phyloP scores from a whole-genome alignment of 805 yeast species.

The Ogataea saltuana region DNA sequence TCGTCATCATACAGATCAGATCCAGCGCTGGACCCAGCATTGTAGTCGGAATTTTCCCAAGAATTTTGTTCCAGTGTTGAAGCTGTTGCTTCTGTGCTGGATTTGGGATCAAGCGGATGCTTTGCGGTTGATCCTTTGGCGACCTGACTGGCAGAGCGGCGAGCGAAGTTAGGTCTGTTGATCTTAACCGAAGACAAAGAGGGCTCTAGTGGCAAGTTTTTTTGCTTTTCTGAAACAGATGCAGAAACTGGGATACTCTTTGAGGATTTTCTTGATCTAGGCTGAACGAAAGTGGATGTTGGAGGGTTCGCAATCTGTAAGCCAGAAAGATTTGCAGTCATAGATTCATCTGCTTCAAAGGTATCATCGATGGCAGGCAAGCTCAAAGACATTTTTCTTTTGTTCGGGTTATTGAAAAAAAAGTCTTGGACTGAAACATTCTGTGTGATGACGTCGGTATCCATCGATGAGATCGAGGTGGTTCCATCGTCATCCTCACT shows the following conservation, averaged over 20 bases:
- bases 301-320: slow-evolving; percentile 13
- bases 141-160: slow-evolving; percentile 14
- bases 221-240: slow-evolving; percentile 24
- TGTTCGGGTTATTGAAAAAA: slow-evolving; percentile 42
- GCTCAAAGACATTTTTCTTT: slow-evolving; percentile 16
- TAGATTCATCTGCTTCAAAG: slow-evolving; percentile 13
- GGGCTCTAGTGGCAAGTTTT: slow-evolving; percentile 16
- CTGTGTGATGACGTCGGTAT: slow-evolving; percentile 14
- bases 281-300: slow-evolving; percentile 29
- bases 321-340: slow-evolving; percentile 10
- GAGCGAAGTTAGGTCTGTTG: slow-evolving; percentile 17
- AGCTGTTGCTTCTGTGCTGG: slow-evolving; percentile 3
- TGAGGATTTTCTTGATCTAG: slow-evolving; percentile 19
- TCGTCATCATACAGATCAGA: slow-evolving; percentile 6
- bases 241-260: slow-evolving; percentile 11
- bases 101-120: neutral
- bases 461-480: slow-evolving; percentile 16
- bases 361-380: slow-evolving; percentile 16
- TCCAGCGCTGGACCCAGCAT: slow-evolving; percentile 3
- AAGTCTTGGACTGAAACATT: slow-evolving; percentile 54
- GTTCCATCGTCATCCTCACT: slow-evolving; percentile 19
- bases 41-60: neutral
- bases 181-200: slow-evolving; percentile 23
- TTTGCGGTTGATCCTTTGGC: neutral
- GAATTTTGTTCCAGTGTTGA: slow-evolving; percentile 5